These are phyloP conservation scores for Botryosphaeria dothidea DNA, from an alignment of 2,329 filamentous ascomycete genomes.

Conservation along the genomic window DNA sequence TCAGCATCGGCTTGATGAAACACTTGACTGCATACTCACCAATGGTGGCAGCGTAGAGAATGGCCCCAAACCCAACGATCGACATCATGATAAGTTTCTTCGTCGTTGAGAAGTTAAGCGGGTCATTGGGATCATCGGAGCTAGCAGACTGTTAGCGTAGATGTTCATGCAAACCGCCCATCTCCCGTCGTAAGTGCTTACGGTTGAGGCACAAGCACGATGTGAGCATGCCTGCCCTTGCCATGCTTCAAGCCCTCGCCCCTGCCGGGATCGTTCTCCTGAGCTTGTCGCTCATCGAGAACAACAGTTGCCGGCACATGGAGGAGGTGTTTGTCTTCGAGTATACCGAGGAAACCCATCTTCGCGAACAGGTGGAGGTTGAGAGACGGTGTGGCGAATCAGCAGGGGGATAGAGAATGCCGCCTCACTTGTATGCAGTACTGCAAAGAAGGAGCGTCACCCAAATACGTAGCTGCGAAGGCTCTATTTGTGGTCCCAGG, in stretches of 20 bases:
- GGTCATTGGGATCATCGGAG: slow-evolving; percentile 37
- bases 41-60: slow-evolving; percentile 30
- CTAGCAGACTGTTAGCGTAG: slow-evolving; percentile 10
- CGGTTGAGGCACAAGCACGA: slow-evolving; percentile 37
- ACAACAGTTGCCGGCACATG: slow-evolving; percentile 38
- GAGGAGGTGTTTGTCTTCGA: slow-evolving; percentile 34
- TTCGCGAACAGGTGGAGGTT: neutral
- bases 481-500: neutral
- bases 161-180: too few relatives aligned
- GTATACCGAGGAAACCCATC: slow-evolving; percentile 37
- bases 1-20: slow-evolving; percentile 14
- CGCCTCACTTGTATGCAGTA: neutral
- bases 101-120: slow-evolving; percentile 34
- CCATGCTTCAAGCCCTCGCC: slow-evolving; percentile 32
- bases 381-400: neutral
- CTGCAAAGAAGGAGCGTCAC: neutral
- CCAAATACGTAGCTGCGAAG: neutral
- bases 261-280: slow-evolving; percentile 21
- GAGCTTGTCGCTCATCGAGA: slow-evolving; percentile 29
- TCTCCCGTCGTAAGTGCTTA: slow-evolving; percentile 20
- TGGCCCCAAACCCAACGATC: slow-evolving; percentile 35
- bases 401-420: neutral
- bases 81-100: slow-evolving; percentile 36
- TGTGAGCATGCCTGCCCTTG: slow-evolving; percentile 34
- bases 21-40: neutral